phyloP scores from a whole-genome alignment of 2,329 filamentous ascomycete genomes.

The Pseudogymnoascus sp. region DNA sequence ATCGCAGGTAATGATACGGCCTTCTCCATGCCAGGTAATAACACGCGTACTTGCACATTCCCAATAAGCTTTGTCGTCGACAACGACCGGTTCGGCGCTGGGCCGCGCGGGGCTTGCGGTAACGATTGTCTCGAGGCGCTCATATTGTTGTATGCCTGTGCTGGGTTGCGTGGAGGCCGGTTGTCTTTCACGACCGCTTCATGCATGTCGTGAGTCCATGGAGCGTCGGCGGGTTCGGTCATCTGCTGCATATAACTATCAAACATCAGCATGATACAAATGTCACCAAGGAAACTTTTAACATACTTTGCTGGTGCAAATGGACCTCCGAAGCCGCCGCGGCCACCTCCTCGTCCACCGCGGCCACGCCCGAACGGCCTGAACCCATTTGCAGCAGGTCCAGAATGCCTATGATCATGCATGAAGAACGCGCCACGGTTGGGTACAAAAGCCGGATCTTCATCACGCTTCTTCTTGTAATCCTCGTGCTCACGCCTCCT shows the following conservation, averaged over 20 bases:
- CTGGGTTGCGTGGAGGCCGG: slow-evolving; percentile 16
- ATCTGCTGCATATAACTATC: slow-evolving; percentile 37
- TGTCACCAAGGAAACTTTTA: slow-evolving; percentile 12
- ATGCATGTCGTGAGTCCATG: slow-evolving; percentile 94
- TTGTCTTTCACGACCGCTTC: slow-evolving; percentile 50
- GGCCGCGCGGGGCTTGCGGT: slow-evolving; percentile 41
- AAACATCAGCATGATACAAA: slow-evolving; percentile 19
- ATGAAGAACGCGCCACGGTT: slow-evolving; percentile 95
- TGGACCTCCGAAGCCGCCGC: slow-evolving; percentile 45
- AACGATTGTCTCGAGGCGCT: slow-evolving; percentile 21
- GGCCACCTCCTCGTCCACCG: slow-evolving; percentile 54
- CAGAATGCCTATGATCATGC: slow-evolving; percentile 80
- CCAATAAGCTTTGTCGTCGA: slow-evolving; percentile 78
- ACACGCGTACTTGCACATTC: slow-evolving; percentile 77
- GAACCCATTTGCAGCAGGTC: slow-evolving; percentile 70
- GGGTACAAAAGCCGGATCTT: slow-evolving; percentile 87
- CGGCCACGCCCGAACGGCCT: slow-evolving; percentile 59
- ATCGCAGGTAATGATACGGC: slow-evolving; percentile 66
- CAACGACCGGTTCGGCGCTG: slow-evolving; percentile 65
- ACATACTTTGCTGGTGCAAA: slow-evolving; percentile 58
- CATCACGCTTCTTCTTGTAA: slow-evolving; percentile 77
- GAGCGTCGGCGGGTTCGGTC: slow-evolving; percentile 57
- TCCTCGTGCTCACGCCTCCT: slow-evolving; percentile 83
- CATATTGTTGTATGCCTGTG: slow-evolving; percentile 31
- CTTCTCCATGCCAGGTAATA: slow-evolving; percentile 64